Evolutionary conservation across 805 yeast species (phyloP), one percentile per base, ranked within the genome.

Genomic region (Suhomyces tanzawaensis): DNA sequence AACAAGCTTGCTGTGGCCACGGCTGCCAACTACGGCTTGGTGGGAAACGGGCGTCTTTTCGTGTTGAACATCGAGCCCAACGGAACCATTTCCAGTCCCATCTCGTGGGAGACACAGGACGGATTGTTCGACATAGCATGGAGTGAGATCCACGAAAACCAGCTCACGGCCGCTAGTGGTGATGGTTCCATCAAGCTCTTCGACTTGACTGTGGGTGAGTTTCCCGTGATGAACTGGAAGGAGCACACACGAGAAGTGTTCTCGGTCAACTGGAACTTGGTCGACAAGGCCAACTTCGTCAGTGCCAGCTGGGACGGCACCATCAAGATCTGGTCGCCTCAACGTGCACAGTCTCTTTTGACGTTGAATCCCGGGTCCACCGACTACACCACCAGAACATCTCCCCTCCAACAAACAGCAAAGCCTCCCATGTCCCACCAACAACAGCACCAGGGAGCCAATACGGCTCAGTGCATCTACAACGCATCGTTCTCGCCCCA

Each of bases 261-360:
- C 44, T 72, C 82, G 13, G 77, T 85, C 24, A 76, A 77, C 50
- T 85, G 93, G 93, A 83, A 81, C 53, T 55, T 82, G 42, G 75
- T 79, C 3, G 83, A 81, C 45, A 85, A 88, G 61, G 54, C 73
- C 4, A 69, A 68, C 13, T 86, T 91, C 60, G 79, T 83, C 27
- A 74, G 91, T 14, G 76, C 90, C 19, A 83, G 95, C 7, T 91
- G 98, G 98, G 98, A 91, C 58, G 96, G 97, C 0, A 67, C 84
- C 0, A 75, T 90, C 26, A 87, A 86, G 58, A 53, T 87, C 7
- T 86, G 95, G 95, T 60, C 81, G 0, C 89, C 93, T 0, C 59
- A 60, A 27, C 66, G 89, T 40, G 63, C 59, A 19, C 64, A 70
- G 14, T 77, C 88, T 18, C 44, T 86, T 39, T 33, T 79, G 40